phyloP scores from a whole-genome alignment of 805 yeast species.

The Candida corydali region DNA sequence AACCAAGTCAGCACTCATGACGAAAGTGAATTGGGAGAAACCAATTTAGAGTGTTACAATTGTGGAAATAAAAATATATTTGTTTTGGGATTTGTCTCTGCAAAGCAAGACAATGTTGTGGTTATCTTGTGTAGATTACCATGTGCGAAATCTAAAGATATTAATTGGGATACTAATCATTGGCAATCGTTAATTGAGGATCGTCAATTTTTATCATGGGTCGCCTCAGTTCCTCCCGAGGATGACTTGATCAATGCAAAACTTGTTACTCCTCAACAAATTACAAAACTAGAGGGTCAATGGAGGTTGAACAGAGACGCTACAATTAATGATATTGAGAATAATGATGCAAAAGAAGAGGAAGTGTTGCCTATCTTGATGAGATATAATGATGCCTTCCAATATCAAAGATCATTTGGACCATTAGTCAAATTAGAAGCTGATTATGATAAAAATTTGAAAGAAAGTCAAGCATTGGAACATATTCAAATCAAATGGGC shows the following conservation, averaged over 20 bases:
- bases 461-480: constrained; percentile 74
- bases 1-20: constrained; percentile 70
- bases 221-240: constrained; percentile 66
- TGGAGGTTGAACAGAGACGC: constrained; percentile 77
- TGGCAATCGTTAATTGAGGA: constrained; percentile 88
- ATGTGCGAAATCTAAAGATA: constrained; percentile 72
- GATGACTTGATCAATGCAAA: constrained; percentile 56
- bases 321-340: constrained; percentile 52
- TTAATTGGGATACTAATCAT: constrained; percentile 80
- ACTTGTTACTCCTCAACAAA: constrained; percentile 58
- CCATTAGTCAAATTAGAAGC: constrained; percentile 82
- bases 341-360: constrained; percentile 47
- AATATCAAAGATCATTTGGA: constrained; percentile 80
- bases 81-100: constrained; percentile 79
- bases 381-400: constrained; percentile 77
- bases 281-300: constrained; percentile 67
- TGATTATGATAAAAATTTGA: constrained; percentile 67
- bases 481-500: constrained; percentile 75
- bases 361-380: constrained; percentile 69
- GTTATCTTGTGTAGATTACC: constrained; percentile 86
- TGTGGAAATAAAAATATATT: constrained; percentile 84
- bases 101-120: constrained; percentile 80
- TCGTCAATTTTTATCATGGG: constrained; percentile 76
- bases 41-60: constrained; percentile 81
- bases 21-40: constrained; percentile 82